phyloP scores from a whole-genome alignment of 202 grass and related monocot genomes.

The Panicum hallii region DNA sequence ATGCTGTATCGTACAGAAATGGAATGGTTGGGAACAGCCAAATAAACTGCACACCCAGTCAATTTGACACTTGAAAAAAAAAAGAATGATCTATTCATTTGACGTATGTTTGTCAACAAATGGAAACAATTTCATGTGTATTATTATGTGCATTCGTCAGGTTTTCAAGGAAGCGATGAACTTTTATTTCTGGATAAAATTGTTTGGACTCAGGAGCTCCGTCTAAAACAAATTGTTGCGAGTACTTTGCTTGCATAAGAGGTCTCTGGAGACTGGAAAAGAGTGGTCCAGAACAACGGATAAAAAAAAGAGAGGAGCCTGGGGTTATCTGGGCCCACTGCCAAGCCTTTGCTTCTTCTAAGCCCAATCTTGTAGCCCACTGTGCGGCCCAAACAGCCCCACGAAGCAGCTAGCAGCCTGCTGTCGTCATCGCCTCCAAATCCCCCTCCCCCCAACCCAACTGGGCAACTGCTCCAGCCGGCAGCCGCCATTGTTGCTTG shows the following conservation, averaged over 20 bases:
- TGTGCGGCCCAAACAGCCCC: background rate
- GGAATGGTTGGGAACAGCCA: background rate
- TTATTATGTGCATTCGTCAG: background rate
- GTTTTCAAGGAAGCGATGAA: background rate
- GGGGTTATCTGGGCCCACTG: background rate
- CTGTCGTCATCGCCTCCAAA: background rate
- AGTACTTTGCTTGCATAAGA: no score
- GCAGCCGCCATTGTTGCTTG: slow-evolving; percentile 5
- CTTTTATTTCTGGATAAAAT: background rate
- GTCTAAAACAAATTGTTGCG: background rate
- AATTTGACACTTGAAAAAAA: background rate
- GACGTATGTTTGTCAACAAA: background rate
- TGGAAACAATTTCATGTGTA: background rate
- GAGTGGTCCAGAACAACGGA: background rate
- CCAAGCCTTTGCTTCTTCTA: background rate
- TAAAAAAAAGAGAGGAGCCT: background rate
- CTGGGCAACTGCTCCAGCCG: background rate
- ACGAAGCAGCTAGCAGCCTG: background rate
- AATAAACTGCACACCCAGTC: background rate
- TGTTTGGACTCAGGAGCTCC: no score
- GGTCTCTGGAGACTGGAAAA: background rate
- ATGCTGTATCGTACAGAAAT: background rate
- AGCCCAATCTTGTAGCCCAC: background rate
- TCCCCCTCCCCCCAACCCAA: no score
- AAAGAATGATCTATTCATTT: background rate